phyloP scores from a whole-genome alignment of 148 eudicot genomes.

The Pouteria glomerata region DNA sequence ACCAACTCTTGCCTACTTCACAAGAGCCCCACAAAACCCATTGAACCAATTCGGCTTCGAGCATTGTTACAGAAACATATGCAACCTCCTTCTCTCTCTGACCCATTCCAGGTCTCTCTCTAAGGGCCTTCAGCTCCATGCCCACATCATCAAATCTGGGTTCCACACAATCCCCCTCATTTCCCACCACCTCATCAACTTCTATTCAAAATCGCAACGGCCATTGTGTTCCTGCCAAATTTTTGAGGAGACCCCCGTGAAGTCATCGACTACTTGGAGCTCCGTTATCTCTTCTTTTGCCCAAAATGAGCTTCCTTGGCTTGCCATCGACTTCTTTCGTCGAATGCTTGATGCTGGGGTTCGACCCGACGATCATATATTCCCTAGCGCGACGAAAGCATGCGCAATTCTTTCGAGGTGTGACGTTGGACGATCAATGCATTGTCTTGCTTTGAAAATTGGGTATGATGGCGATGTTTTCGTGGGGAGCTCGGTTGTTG shows the following conservation, averaged over 20 bases:
- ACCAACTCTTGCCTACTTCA: no score
- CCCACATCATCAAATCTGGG: slow-evolving; percentile 62
- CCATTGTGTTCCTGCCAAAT: slow-evolving; percentile 47
- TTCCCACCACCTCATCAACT: slow-evolving; percentile 69
- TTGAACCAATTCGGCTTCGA: slow-evolving; percentile 4
- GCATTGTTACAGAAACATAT: slow-evolving; percentile 20
- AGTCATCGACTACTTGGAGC: slow-evolving; percentile 48
- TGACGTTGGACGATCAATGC: slow-evolving; percentile 49
- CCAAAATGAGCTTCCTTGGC: slow-evolving; percentile 35
- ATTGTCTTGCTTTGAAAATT: slow-evolving; percentile 53
- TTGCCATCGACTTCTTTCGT: slow-evolving; percentile 23
- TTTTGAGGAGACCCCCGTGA: slow-evolving; percentile 47
- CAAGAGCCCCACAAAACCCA: neutral
- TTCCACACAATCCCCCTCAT: slow-evolving; percentile 51
- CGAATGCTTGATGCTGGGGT: slow-evolving; percentile 23
- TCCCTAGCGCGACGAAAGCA: slow-evolving; percentile 48
- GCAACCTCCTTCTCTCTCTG: slow-evolving; percentile 37
- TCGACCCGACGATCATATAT: slow-evolving; percentile 29
- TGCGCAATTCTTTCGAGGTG: slow-evolving; percentile 37
- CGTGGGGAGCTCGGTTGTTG: slow-evolving; percentile 72
- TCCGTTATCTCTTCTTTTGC: slow-evolving; percentile 41
- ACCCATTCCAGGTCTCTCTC: slow-evolving; percentile 42
- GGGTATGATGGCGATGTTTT: slow-evolving; percentile 62
- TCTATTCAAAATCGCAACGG: slow-evolving; percentile 62
- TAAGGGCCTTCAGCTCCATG: slow-evolving; percentile 61